Conservation (phyloP, 1,284 basidiomycete genomes). For the Neonothopanus nambi region DNA sequence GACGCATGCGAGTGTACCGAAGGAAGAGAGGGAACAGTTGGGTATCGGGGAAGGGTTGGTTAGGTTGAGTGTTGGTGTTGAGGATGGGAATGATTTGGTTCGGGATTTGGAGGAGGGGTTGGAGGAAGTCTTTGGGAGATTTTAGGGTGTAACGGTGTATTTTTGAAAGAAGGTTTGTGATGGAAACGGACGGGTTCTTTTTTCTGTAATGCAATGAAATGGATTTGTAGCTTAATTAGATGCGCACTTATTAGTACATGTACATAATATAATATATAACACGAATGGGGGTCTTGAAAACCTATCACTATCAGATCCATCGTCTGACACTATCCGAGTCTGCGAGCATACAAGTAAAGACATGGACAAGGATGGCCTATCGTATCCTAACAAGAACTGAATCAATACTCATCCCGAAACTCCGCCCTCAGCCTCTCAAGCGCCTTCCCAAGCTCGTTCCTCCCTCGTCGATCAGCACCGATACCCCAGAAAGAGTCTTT, state of each 20-base stretch:
- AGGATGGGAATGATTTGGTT: conserved; percentile 84
- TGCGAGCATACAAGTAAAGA: too few species aligned
- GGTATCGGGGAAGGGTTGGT: conserved; percentile 86
- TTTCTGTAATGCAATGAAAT: too few species aligned
- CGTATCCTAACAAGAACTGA: not conserved
- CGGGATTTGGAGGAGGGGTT: conserved; percentile 75
- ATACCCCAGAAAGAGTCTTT: conserved; percentile 73
- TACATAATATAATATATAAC: too few species aligned
- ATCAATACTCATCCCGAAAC: conserved; percentile 32
- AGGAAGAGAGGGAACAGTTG: conserved; percentile 64
- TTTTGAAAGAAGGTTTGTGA: too few species aligned
- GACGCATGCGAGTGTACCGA: conserved; percentile 82
- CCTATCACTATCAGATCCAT: too few species aligned
- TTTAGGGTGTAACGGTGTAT: too few species aligned
- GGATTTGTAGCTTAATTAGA: too few species aligned
- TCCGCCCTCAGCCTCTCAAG: conserved; percentile 56
- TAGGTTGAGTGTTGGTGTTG: conserved; percentile 81
- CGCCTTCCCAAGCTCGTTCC: conserved; percentile 73
- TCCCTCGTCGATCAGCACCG: conserved; percentile 57
- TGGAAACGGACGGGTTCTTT: too few species aligned
- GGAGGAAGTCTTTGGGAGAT: conserved; percentile 24
- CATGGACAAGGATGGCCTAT: not conserved
- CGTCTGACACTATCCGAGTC: too few species aligned
- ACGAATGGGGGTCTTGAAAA: too few species aligned
- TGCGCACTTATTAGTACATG: too few species aligned